A percentile compares a stretch with the other conserved stretches of the same genome.
Evolutionary conservation across 768 basidiomycete genomes (phyloP).

Genomic region (button mushroom (Agaricus bisporus)): DNA sequence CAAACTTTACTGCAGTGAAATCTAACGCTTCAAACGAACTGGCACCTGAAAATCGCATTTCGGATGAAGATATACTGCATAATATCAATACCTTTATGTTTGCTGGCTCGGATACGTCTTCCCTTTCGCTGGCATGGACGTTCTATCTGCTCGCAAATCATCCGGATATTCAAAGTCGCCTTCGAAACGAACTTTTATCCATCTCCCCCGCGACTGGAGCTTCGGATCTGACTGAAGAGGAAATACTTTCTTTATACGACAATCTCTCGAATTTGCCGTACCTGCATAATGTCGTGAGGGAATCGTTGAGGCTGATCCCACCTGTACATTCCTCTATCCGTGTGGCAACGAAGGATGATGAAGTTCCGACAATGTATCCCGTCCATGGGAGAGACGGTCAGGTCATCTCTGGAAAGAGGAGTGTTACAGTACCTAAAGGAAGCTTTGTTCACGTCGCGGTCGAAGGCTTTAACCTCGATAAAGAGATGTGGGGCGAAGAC

Average conservation of each 20-base stretch:
- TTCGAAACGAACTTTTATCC: constrained; percentile 61
- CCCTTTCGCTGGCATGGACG: constrained; percentile 80
- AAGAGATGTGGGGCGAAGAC: constrained; percentile 71
- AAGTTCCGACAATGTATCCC: constrained; percentile 64
- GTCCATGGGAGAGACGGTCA: constrained; percentile 46
- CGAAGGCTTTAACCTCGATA: constrained; percentile 77
- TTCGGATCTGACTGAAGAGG: constrained; percentile 51
- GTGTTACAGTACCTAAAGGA: constrained; percentile 56
- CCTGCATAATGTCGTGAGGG: constrained; percentile 71
- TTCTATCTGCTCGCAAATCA: constrained; percentile 68
- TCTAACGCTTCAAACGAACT: constrained; percentile 74
- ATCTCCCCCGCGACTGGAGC: constrained; percentile 35
- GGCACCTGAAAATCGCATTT: constrained; percentile 63
- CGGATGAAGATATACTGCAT: constrained; percentile 82
- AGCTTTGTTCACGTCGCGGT: constrained; percentile 73
- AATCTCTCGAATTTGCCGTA: constrained; percentile 57
- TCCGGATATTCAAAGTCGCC: constrained; percentile 57
- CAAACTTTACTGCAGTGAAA: constrained; percentile 48
- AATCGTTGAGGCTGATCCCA: constrained; percentile 71
- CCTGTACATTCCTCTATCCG: constrained; percentile 80
- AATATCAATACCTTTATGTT: constrained; percentile 90
- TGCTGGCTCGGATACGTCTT: constrained; percentile 85
- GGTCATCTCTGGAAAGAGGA: constrained; percentile 31
- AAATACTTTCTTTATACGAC: constrained; percentile 54
- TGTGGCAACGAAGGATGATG: constrained; percentile 72